Evolutionary conservation across 768 basidiomycete species (phyloP).

Genomic region (Lactarius akahatsu): DNA sequence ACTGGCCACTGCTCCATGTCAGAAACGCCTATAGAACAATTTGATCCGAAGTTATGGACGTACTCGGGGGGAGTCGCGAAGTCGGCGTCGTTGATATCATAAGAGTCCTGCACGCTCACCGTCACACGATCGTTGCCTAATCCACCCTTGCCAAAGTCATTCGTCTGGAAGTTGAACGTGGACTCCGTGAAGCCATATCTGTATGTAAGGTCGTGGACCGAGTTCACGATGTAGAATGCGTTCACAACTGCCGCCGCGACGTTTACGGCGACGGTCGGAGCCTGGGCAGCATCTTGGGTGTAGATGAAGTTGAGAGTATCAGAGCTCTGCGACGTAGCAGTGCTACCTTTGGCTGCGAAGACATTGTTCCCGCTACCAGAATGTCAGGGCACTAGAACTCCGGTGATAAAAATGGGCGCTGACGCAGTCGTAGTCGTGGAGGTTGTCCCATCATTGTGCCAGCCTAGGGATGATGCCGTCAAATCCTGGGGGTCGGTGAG

Average conservation of each 20-base stretch:
- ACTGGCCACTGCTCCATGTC: slow-evolving; percentile 34
- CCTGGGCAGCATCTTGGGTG: slow-evolving; percentile 37
- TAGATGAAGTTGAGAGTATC: slow-evolving; percentile 44
- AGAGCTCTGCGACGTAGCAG: slow-evolving; percentile 41
- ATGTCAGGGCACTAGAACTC: slow-evolving; percentile 1
- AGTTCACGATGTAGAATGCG: no score
- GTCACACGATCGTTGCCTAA: slow-evolving; percentile 48
- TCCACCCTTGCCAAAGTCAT: slow-evolving; percentile 55
- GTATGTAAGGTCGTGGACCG: slow-evolving; percentile 52
- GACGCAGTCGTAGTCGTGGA: slow-evolving; percentile 37
- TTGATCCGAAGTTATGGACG: no score
- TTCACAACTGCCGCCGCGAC: slow-evolving; percentile 54
- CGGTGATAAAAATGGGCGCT: background rate
- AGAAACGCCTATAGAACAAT: background rate
- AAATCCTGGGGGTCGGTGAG: slow-evolving; percentile 55
- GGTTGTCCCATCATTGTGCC: slow-evolving; percentile 47
- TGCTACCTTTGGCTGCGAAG: slow-evolving; percentile 35
- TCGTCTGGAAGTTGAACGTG: slow-evolving; percentile 59
- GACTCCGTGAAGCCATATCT: slow-evolving; percentile 60
- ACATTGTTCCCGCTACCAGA: slow-evolving; percentile 40
- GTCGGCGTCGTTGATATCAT: no score
- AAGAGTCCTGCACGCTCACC: no score
- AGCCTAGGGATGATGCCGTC: slow-evolving; percentile 54
- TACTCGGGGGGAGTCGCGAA: no score
- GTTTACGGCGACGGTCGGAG: slow-evolving; percentile 47